Evolutionary conservation across 2,329 filamentous ascomycete genomes (phyloP), one percentile per base, ranked within the genome.

Genomic region (Colletotrichum sp.): DNA sequence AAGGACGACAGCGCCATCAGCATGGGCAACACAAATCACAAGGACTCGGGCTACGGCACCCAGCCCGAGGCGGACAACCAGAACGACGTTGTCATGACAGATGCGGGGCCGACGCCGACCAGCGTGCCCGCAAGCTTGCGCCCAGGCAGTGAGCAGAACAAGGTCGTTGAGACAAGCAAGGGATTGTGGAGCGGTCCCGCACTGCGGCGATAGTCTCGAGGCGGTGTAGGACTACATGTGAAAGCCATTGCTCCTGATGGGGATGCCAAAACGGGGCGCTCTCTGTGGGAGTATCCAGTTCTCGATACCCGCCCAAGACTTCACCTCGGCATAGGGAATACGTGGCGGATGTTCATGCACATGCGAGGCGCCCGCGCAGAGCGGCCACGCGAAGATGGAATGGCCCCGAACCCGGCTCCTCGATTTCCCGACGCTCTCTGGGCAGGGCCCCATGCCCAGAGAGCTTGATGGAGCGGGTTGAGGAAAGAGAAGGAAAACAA

Each of bases 81-180:
- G 36, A 83, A 80, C 38, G 87, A 90, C 66, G 83, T 88, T 5
- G 81, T 82, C 24, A 90, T 90, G 88, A 83, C 83, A 8, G 87
- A 88, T 62, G 86, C 84, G 36, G 75, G 24, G 24, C 80, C 80
- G 18, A 75, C 79, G 29, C 66, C 75, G 74, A 58, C 66, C 27
- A 78, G 78, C 16, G 82, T 91, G 29, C 90, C 90, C 8, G 81
- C 87, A 63, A 87, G 85, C 73, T 80, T 92, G 79, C 85, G 89
- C 76, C 89, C 90, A 0, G 90, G 90, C 21, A 87, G 86, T 73
- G 83, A 86, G 76, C 87, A 84, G 62, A 91, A 91, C 81, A 87
- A 86, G 76, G 86, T 92, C 16, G 83, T 91, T n/a, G 90, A 93
- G 82, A 92, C 90, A 33, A 91, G 88, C 43, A 92, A 90, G 77